A percentile compares a stretch with the other conserved stretches of the same genome.
Conservation (phyloP, 208 protist species). For the Phytomonas sp. region DNA sequence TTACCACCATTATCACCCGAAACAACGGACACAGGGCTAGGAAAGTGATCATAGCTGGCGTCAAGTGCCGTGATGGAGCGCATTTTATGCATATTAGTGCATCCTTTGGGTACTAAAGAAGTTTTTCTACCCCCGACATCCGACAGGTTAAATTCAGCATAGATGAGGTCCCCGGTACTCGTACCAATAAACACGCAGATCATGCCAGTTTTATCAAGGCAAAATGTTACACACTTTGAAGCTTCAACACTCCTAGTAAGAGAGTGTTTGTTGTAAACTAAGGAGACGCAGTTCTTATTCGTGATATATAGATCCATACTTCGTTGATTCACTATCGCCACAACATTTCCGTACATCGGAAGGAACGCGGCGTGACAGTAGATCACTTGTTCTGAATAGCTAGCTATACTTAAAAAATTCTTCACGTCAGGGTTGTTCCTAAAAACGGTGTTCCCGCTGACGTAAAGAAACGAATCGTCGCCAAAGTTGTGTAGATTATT, state of each 20-base stretch:
- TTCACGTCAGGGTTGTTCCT: not conserved
- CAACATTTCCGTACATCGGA: not conserved
- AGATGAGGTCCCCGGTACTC: conserved; percentile 1
- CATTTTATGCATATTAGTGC: conserved; percentile 25
- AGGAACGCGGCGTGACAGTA: not conserved
- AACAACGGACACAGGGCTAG: conserved; percentile 7
- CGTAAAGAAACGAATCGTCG: not conserved
- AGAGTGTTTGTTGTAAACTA: not conserved
- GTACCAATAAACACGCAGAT: not conserved
- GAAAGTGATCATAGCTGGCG: conserved; percentile 14
- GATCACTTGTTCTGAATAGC: not conserved
- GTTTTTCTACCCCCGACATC: not conserved
- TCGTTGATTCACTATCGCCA: not conserved
- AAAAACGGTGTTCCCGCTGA: not conserved
- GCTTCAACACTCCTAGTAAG: not conserved
- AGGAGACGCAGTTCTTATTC: not conserved
- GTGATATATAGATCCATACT: not conserved
- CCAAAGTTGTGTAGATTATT: not conserved
- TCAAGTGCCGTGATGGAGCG: conserved; percentile 33
- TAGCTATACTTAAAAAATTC: not conserved
- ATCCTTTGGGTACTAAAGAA: not conserved
- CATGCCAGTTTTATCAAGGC: not conserved
- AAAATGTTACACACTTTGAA: not conserved
- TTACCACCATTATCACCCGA: conserved; percentile 35
- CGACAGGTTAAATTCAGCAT: not conserved